These are phyloP conservation scores for Parachaetomium inaequale DNA, from an alignment of 495 filamentous ascomycete species.

Conservation along the genomic window DNA sequence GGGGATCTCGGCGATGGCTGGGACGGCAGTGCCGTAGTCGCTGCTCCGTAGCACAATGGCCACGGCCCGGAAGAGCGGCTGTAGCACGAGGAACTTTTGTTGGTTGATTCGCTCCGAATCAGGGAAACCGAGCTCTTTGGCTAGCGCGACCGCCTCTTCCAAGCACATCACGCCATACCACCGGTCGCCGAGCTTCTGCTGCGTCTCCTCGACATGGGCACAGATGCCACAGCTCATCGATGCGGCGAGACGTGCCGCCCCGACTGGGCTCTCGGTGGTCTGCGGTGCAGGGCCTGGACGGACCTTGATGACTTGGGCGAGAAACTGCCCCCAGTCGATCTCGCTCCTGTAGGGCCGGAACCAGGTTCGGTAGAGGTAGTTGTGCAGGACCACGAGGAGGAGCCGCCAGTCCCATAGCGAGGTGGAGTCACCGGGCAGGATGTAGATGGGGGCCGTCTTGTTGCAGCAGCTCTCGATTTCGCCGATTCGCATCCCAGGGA, in stretches of 20 bases:
- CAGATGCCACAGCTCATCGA: neutral
- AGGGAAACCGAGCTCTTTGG: neutral
- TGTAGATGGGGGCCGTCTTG: neutral
- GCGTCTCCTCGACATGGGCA: neutral
- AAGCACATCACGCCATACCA: neutral
- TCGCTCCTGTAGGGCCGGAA: neutral
- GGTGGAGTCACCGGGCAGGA: neutral
- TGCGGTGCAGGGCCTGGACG: neutral
- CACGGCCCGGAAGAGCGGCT: neutral
- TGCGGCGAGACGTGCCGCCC: neutral
- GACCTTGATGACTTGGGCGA: neutral
- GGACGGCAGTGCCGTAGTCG: neutral
- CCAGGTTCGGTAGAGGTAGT: conserved; percentile 1
- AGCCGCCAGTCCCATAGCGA: neutral
- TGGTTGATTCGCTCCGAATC: neutral
- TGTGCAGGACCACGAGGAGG: neutral
- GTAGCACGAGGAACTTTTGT: neutral
- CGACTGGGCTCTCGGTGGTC: neutral
- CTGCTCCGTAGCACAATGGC: neutral
- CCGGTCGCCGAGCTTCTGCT: neutral
- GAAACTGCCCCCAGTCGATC: neutral
- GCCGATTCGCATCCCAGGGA: neutral
- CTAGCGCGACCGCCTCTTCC: neutral
- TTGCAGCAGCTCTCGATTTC: neutral
- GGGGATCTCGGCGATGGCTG: neutral